Percentiles rank a stretch among this genome's conserved stretches.
Evolutionary conservation across 176 grass and related monocot genomes (phyloP).

Genomic region (Metroxylon sagu): DNA sequence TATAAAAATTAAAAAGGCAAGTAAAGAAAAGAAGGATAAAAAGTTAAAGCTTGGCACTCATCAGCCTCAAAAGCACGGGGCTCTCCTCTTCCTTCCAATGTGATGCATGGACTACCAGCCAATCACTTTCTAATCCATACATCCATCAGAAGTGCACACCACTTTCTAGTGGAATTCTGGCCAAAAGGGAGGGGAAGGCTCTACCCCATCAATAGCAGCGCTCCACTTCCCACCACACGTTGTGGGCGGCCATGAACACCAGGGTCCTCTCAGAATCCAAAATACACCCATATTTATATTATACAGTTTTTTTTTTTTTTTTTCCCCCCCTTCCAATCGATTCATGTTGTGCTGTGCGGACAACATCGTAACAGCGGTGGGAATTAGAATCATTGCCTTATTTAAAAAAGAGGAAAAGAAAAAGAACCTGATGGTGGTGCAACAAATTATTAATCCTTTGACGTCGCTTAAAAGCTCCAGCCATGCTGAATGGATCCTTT

Average conservation of each 20-base stretch:
- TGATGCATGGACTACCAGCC: conserved; percentile 2
- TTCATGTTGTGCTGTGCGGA: conserved; percentile 11
- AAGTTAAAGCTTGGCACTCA: too few species aligned
- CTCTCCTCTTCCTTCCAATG: neutral
- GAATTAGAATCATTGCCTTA: conserved; percentile 22
- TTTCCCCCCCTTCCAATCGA: conserved; percentile 14
- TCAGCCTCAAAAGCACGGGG: too few species aligned
- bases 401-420: neutral
- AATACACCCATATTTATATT: too few species aligned
- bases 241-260: conserved; percentile 14
- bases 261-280: conserved; percentile 24
- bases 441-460: conserved; percentile 15
- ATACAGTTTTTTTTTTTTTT: neutral
- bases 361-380: conserved; percentile 3
- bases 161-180: conserved; percentile 26
- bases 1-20: too few species aligned
- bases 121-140: conserved; percentile 14
- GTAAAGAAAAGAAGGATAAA: too few species aligned
- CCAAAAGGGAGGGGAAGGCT: conserved; percentile 4
- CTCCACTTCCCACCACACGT: conserved; percentile 26
- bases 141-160: conserved; percentile 26
- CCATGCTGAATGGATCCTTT: too few species aligned
- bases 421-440: conserved; percentile 17
- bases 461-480: too few species aligned
- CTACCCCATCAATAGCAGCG: conserved; percentile 19